These are phyloP conservation scores for Leishmania turanica DNA, from an alignment of 208 protist species.

Conservation along the genomic window DNA sequence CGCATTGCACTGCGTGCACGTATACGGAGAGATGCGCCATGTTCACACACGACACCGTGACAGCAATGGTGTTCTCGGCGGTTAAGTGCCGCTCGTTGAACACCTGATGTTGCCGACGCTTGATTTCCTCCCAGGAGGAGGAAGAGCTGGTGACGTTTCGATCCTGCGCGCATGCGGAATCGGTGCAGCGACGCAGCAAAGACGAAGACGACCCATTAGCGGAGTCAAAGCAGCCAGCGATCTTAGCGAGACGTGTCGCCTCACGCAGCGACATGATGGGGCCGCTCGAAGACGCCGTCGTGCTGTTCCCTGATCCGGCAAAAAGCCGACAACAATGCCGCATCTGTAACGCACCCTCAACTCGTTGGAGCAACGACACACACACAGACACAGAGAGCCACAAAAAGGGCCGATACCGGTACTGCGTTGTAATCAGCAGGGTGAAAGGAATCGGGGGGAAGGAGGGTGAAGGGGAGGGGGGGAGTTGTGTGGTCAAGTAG, in stretches of 20 bases:
- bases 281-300: conserved; percentile 1
- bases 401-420: background rate
- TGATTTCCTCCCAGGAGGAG: conserved; percentile 9
- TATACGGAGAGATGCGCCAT: conserved; percentile 57
- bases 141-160: background rate
- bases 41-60: conserved; percentile 23
- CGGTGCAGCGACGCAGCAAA: conserved; percentile 13
- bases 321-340: background rate
- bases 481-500: too few relatives aligned
- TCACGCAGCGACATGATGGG: conserved; percentile 8
- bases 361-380: background rate
- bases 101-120: conserved; percentile 15
- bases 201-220: background rate
- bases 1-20: conserved; percentile 44
- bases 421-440: background rate
- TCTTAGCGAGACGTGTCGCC: conserved; percentile 8
- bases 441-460: background rate
- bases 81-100: conserved; percentile 21
- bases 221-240: conserved; percentile 5
- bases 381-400: background rate
- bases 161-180: background rate
- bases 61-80: conserved; percentile 4
- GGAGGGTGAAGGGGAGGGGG: background rate
- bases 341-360: background rate
- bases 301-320: background rate